phyloP scores from a whole-genome alignment of 2,329 filamentous ascomycete genomes.

The Coniochaeta ligniaria region DNA sequence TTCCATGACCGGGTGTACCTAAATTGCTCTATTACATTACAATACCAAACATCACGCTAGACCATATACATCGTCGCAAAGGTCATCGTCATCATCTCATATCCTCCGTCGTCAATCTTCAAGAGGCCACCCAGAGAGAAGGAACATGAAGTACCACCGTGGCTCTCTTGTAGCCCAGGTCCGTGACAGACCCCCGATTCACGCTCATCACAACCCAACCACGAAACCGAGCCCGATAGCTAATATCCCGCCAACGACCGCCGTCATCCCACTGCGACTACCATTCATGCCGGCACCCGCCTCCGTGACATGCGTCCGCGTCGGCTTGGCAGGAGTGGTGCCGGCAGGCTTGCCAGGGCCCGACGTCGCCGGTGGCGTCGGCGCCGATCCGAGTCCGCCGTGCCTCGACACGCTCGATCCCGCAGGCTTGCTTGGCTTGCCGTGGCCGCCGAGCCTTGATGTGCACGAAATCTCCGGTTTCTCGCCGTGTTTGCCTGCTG shows the following conservation, averaged over 20 bases:
- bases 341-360: background rate
- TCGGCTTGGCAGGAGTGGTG: background rate
- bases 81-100: background rate
- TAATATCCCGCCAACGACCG: background rate
- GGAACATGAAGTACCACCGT: too few relatives aligned
- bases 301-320: background rate
- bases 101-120: background rate
- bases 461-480: background rate
- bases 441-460: background rate
- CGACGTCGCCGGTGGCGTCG: background rate
- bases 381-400: background rate
- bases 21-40: background rate
- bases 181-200: background rate
- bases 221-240: background rate
- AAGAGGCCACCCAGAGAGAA: too few relatives aligned
- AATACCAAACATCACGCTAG: background rate
- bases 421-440: background rate
- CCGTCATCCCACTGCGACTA: background rate
- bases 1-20: too few relatives aligned
- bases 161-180: too few relatives aligned
- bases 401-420: background rate
- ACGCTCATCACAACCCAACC: background rate
- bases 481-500: background rate
- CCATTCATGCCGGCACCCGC: background rate
- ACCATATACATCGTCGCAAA: background rate